Percentiles rank a stretch among this genome's conserved stretches.
Evolutionary conservation across 495 filamentous ascomycete species (phyloP).

Genomic region (Hypoxylon crocopeplum): DNA sequence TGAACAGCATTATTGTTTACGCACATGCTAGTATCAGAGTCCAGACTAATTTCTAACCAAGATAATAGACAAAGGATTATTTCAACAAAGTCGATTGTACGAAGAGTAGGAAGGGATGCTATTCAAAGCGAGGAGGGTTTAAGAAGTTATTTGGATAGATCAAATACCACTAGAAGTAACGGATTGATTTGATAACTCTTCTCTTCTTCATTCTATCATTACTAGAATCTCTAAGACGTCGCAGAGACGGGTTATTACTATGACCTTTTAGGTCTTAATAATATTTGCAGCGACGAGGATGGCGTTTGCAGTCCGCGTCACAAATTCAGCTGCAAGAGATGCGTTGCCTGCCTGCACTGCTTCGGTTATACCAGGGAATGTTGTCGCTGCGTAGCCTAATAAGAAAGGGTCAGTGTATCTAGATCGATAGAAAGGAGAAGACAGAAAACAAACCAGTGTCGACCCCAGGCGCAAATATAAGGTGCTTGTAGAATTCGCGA

Average conservation of each 20-base stretch:
- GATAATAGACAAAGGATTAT: too few relatives aligned
- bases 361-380: constrained; percentile 84
- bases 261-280: constrained; percentile 33
- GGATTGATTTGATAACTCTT: too few relatives aligned
- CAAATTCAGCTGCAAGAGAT: constrained; percentile 68
- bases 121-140: too few relatives aligned
- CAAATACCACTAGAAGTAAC: too few relatives aligned
- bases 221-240: too few relatives aligned
- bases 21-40: too few relatives aligned
- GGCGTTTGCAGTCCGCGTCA: constrained; percentile 71
- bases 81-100: too few relatives aligned
- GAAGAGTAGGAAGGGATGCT: too few relatives aligned
- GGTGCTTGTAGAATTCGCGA: constrained; percentile 84
- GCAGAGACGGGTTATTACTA: background rate
- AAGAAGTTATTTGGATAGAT: too few relatives aligned
- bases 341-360: constrained; percentile 72
- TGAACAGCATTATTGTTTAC: too few relatives aligned
- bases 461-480: constrained; percentile 76
- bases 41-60: too few relatives aligned
- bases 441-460: constrained; percentile 54
- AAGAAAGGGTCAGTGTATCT: constrained; percentile 22
- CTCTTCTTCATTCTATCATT: too few relatives aligned
- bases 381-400: constrained; percentile 44
- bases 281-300: constrained; percentile 66
- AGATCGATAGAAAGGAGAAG: constrained; percentile 63